Conservation (phyloP, 2,329 filamentous ascomycete genomes). For the Cadophora malorum region DNA sequence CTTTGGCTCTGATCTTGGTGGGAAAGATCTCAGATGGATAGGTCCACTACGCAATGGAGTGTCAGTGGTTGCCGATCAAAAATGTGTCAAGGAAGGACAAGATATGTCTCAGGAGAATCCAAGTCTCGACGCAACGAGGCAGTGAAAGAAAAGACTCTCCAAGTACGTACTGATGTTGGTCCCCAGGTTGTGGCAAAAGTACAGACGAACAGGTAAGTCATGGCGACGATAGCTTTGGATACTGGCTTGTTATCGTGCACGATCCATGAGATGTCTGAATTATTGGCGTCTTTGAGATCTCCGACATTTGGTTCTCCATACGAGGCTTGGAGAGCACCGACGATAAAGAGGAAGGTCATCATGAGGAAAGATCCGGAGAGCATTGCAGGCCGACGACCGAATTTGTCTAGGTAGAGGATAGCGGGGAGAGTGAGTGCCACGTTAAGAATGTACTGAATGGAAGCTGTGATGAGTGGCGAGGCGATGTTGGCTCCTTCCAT, state of each 20-base stretch:
- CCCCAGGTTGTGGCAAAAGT: constrained; percentile 69
- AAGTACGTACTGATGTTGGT: constrained; percentile 40
- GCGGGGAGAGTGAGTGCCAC: constrained; percentile 79
- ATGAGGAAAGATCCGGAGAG: constrained; percentile 70
- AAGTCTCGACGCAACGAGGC: too few species aligned
- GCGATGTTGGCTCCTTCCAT: constrained; percentile 68
- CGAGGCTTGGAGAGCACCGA: constrained; percentile 65
- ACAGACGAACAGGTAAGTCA: constrained; percentile 76
- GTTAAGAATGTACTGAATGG: constrained; percentile 80
- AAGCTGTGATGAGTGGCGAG: constrained; percentile 67
- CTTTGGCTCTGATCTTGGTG: constrained; percentile 73
- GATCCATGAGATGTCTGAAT: constrained; percentile 62
- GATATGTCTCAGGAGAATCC: too few species aligned
- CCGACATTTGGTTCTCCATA: constrained; percentile 59
- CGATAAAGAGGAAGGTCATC: constrained; percentile 66
- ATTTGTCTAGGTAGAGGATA: constrained; percentile 75
- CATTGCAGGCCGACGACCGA: constrained; percentile 73
- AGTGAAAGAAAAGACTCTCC: too few species aligned
- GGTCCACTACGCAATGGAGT: constrained; percentile 46
- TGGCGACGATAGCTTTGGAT: constrained; percentile 70
- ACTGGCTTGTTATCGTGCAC: constrained; percentile 57
- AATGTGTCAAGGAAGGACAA: too few species aligned
- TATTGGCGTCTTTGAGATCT: constrained; percentile 47
- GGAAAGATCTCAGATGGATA: constrained; percentile 74
- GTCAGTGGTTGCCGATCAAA: too few species aligned